Base-by-base conservation (phyloP, 306 rosid species). In the Lithocarpus polystachyus region DNA sequence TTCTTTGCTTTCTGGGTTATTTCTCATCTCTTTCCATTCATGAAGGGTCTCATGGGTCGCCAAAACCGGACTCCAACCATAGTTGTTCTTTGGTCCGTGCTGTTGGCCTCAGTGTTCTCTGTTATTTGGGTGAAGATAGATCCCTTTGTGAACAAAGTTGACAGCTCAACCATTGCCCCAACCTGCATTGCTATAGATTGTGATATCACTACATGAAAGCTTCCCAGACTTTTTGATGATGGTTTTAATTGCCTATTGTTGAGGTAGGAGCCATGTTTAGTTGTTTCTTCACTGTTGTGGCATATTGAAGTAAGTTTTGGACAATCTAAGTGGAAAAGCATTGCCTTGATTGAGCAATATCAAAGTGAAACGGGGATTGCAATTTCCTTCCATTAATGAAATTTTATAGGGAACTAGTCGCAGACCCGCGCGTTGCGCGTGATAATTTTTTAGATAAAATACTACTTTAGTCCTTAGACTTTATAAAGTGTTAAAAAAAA, bases 1-100 rank as follows among this genome's bases (percentile, higher is more conserved):
- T 94, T 94, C 92, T 94, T 92, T 56, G 97, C 99, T 57, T 91
- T 92, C 52, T 94, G 97, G 99, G 99, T 94, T 12, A 91, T 91
- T 31, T 82, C 91, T 40, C 99, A 94, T 84, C 97, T 94, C 80
- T 94, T 92, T 43, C 99, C 99, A 5, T 94, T 94, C 97, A 91
- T 94, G 18, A 94, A 94, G 82, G 99, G 99, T 86, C 97, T 94
- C 65, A 94, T 94, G 99, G 99, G 97, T 60, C 91, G 97, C 79
- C 99, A 94, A 65, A 94, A 94, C 89, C 77, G 97, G 24, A 94
- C 99, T 18, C 99, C 99, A 51, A 94, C 99, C 73, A 85, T 94
- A 80, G 99, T 94, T 82, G 85, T 94, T 59, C 87, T 94, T 0
- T 94, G 99, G 99, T 89, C 99, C 9, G 97, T 94, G 87, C 82